A percentile compares a stretch with the other conserved stretches of the same genome.
Evolutionary conservation across 768 basidiomycete species (phyloP).

Genomic region (Steccherinum ochraceum): DNA sequence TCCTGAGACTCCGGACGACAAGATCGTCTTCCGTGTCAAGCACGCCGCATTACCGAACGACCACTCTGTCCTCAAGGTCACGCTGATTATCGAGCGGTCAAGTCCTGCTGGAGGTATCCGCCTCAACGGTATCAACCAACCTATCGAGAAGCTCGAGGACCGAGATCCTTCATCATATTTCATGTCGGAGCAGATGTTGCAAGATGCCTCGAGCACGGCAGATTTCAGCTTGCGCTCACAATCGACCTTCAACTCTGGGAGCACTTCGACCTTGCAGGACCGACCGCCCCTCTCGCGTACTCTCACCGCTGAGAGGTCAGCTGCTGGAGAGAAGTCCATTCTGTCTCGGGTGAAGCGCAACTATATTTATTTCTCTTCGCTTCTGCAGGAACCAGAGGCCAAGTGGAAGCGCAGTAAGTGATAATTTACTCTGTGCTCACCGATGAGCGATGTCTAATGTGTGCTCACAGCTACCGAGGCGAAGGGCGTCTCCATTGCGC

Average conservation of each 20-base stretch:
- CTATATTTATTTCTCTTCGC: constrained; percentile 96
- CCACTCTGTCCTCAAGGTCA: constrained; percentile 77
- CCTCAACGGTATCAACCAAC: constrained; percentile 79
- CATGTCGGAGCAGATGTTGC: constrained; percentile 58
- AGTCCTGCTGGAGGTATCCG: constrained; percentile 70
- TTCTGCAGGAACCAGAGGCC: constrained; percentile 95
- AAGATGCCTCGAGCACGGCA: constrained; percentile 65
- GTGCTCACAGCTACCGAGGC: constrained; percentile 63
- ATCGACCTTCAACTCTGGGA: constrained; percentile 49
- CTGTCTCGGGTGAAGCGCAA: constrained; percentile 80
- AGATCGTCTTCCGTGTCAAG: constrained; percentile 55
- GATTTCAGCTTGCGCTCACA: constrained; percentile 63
- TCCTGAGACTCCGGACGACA: constrained; percentile 38
- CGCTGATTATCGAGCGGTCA: constrained; percentile 74
- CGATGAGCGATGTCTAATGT: constrained; percentile 4
- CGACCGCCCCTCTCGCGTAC: constrained; percentile 29
- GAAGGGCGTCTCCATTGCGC: constrained; percentile 89
- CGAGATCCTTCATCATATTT: constrained; percentile 56
- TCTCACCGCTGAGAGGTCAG: constrained; percentile 34
- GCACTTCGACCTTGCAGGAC: constrained; percentile 20
- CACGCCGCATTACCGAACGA: constrained; percentile 69
- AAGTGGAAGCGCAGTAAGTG: constrained; percentile 88
- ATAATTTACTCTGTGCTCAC: constrained; percentile 8
- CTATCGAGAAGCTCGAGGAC: constrained; percentile 58
- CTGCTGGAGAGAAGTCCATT: constrained; percentile 77